These are phyloP conservation scores for Coleophoma crateriformis DNA, from an alignment of 2,329 filamentous ascomycete species.

Conservation along the genomic window DNA sequence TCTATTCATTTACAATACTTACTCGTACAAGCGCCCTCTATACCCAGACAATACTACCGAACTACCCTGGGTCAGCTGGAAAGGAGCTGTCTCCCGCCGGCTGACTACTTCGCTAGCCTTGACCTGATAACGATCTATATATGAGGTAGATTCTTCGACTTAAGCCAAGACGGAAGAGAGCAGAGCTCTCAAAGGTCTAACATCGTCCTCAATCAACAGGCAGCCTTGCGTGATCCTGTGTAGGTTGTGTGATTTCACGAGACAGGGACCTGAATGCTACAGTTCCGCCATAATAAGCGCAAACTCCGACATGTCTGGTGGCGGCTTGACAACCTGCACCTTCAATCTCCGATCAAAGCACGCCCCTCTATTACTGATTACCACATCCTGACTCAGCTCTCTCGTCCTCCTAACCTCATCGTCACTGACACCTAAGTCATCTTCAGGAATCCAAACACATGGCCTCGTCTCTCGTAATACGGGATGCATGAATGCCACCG, in stretches of 20 bases:
- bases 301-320: constrained; percentile 25
- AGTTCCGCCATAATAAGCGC: constrained; percentile 22
- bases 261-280: constrained; percentile 3
- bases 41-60: too few species aligned
- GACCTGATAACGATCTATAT: too few species aligned
- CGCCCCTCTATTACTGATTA: constrained; percentile 89
- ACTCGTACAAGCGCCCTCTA: too few species aligned
- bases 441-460: constrained; percentile 86
- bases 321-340: constrained; percentile 22
- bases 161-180: too few species aligned
- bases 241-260: background rate
- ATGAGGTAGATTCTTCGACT: too few species aligned
- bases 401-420: constrained; percentile 79
- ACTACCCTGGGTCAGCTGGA: too few species aligned
- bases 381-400: constrained; percentile 53
- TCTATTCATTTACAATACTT: too few species aligned
- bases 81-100: too few species aligned
- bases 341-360: constrained; percentile 71
- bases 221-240: too few species aligned
- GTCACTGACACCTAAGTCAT: constrained; percentile 81
- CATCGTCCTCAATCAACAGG: too few species aligned
- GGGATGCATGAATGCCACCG: constrained; percentile 82
- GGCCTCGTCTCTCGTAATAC: constrained; percentile 78
- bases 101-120: too few species aligned
- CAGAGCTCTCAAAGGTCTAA: too few species aligned